Evolutionary conservation across 495 filamentous ascomycete genomes (phyloP), one percentile per base, ranked within the genome.

Genomic region (Aspergillus egyptiacus): DNA sequence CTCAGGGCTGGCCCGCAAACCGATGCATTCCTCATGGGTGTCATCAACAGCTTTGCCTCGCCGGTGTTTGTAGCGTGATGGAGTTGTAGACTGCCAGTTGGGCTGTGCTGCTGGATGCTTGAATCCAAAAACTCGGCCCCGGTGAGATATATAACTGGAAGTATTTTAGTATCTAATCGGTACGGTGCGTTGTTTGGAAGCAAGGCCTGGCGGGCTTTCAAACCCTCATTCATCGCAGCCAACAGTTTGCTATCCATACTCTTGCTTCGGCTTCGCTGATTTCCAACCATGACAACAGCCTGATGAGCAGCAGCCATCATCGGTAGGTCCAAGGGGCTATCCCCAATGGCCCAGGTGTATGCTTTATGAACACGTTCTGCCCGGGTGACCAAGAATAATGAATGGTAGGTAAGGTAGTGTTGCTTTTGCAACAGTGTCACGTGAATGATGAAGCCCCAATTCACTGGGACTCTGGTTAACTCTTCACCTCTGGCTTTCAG

Each of bases 311-410:
- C 54, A 4, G 22, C 44, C 18, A 85, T 42, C 83, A 86, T 86
- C 13, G 63, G 59, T 19, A 86, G 22, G 58, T 86, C 83, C 24
- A 83, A 47, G 1, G 70, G 69, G 57, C 81, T 80, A 53, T 85
- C 81, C 45, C 84, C 81, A 56, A 86, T 81, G 0, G 80, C 82
- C 61, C 72, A 79, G 18, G 82, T 74, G 36, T 72, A 63, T 20
- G 70, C 32, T 0, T 65, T 9, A 46, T 74, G 51, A 8, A 7
- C 6, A 5, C 59, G 24, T 46, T 60, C 58, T 20, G 85, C 56
- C 43, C 54, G 66, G 14, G 30, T 46, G 1, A 81, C 75, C 35
- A 85, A n/a, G n/a, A n/a, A n/a, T n/a, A n/a, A n/a, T n/a, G n/a
- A n/a, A n/a, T n/a, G n/a, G n/a, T n/a, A n/a, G n/a, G n/a, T n/a